A percentile compares a stretch with the other conserved stretches of the same genome.
phyloP scores from a whole-genome alignment of 495 filamentous ascomycete genomes.

The Xylaria curta region DNA sequence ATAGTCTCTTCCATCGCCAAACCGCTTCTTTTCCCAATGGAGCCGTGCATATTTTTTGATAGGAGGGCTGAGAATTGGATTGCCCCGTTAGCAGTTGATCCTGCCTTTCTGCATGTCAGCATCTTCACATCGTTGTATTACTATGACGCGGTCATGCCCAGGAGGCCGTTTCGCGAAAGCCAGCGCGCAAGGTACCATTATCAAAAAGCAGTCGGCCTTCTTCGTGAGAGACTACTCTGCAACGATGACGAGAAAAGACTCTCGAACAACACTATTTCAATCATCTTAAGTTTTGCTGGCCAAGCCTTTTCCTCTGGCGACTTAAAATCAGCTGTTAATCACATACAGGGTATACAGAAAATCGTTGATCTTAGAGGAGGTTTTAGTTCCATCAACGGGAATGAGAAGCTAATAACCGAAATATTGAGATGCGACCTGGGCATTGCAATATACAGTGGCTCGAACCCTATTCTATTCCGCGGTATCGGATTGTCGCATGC shows the following conservation, averaged over 20 bases:
- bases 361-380: conserved; percentile 49
- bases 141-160: neutral
- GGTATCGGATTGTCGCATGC: neutral
- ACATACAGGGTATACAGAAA: conserved; percentile 47
- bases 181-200: conserved; percentile 3
- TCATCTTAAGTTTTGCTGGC: conserved; percentile 40
- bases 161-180: neutral
- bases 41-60: conserved; percentile 42
- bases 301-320: conserved; percentile 43
- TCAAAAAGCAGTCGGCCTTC: conserved; percentile 2
- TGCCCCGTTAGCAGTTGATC: conserved; percentile 42
- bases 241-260: conserved; percentile 22
- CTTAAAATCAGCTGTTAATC: conserved; percentile 39
- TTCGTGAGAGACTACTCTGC: neutral
- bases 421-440: conserved; percentile 42
- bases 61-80: conserved; percentile 38
- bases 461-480: neutral
- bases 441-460: conserved; percentile 33
- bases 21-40: conserved; percentile 5
- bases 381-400: conserved; percentile 31
- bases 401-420: conserved; percentile 41
- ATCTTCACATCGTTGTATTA: neutral
- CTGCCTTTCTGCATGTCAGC: conserved; percentile 47
- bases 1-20: conserved; percentile 49
- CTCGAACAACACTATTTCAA: conserved; percentile 41